A percentile compares a stretch with the other conserved stretches of the same genome.
These are phyloP conservation scores for Pseudoneurospora amorphoporcata DNA, from an alignment of 495 filamentous ascomycete genomes.

Conservation along the genomic window DNA sequence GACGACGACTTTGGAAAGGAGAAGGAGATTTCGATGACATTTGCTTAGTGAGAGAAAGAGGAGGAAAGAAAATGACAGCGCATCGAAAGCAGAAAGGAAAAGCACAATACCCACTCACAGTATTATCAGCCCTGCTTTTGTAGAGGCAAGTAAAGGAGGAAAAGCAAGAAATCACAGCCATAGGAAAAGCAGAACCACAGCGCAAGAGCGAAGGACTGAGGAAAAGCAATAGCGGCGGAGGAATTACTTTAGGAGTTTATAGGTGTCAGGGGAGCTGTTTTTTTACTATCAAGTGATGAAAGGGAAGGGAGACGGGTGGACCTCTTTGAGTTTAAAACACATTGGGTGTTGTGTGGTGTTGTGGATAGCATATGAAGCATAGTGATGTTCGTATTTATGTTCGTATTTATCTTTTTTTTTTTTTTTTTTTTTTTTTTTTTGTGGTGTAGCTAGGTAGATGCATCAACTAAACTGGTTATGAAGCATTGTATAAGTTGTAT, in stretches of 20 bases:
- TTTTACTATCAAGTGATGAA: background rate
- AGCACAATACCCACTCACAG: background rate
- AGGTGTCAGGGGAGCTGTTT: background rate
- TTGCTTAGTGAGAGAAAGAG: slow-evolving; percentile 39
- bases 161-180: background rate
- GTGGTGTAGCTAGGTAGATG: background rate
- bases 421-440: background rate
- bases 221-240: background rate
- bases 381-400: background rate
- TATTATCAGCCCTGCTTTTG: background rate
- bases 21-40: slow-evolving; percentile 67
- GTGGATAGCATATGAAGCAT: background rate
- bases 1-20: slow-evolving; percentile 61
- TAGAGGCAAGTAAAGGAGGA: background rate
- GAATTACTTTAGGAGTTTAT: background rate
- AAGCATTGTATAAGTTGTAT: background rate
- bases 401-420: background rate
- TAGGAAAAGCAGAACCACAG: background rate
- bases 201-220: background rate
- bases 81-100: background rate
- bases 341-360: background rate
- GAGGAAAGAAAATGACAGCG: background rate
- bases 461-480: background rate
- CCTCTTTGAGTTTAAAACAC: background rate
- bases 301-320: background rate